phyloP scores from a whole-genome alignment of 2,329 filamentous ascomycete species.

The Catunica adiposa region DNA sequence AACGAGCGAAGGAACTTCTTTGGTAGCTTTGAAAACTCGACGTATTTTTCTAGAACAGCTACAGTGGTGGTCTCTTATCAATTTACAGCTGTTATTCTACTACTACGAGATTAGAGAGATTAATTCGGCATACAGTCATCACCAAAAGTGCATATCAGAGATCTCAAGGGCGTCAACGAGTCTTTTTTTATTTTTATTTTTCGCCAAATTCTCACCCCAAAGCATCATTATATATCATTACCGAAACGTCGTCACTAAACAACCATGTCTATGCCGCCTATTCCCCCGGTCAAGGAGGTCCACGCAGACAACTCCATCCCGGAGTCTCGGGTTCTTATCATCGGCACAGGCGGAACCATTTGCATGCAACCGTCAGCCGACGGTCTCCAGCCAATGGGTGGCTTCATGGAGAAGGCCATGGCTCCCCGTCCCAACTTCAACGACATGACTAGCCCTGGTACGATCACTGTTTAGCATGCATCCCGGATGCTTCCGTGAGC shows the following conservation, averaged over 20 bases:
- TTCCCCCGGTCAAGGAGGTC: slow-evolving; percentile 13
- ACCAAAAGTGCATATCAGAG: not conserved
- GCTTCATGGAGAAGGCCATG: slow-evolving; percentile 70
- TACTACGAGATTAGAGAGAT: not conserved
- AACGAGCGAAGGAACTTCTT: too few relatives aligned
- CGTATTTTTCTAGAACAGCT: too few relatives aligned
- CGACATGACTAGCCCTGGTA: slow-evolving; percentile 32
- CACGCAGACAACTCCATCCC: slow-evolving; percentile 27
- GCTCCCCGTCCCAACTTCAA: slow-evolving; percentile 74
- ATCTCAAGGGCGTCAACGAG: too few relatives aligned
- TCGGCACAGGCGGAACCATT: slow-evolving; percentile 81
- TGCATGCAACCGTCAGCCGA: slow-evolving; percentile 75
- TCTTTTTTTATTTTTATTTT: not conserved
- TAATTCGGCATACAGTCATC: not conserved
- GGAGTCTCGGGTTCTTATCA: slow-evolving; percentile 70
- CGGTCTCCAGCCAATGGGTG: slow-evolving; percentile 63
- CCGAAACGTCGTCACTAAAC: not conserved
- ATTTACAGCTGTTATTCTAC: too few relatives aligned
- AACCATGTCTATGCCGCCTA: slow-evolving; percentile 12
- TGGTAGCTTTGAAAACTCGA: too few relatives aligned
- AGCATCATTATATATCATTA: not conserved
- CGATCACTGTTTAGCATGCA: slow-evolving; percentile 11
- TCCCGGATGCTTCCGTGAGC: not conserved
- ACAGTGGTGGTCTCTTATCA: too few relatives aligned
- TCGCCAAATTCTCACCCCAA: not conserved